Percentiles rank a stretch among this genome's conserved stretches.
Conservation (phyloP, 2,329 filamentous ascomycete genomes). For the Botrytis elliptica region DNA sequence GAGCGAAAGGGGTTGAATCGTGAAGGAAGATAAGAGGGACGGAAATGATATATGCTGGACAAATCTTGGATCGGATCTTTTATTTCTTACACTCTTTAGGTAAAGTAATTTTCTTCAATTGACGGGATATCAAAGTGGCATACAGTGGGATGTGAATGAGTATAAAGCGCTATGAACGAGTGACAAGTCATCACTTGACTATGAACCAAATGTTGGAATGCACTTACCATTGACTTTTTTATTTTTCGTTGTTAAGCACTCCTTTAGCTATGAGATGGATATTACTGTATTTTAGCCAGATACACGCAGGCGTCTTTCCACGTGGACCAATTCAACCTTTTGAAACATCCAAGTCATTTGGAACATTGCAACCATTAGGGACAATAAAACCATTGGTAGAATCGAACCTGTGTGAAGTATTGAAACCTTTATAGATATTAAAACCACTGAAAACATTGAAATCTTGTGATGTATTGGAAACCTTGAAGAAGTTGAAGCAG, state of each 20-base stretch:
- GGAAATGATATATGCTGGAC: neutral
- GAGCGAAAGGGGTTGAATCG: neutral
- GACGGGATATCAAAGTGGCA: neutral
- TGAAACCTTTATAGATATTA: neutral
- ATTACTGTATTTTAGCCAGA: neutral
- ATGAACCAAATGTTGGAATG: neutral
- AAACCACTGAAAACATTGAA: neutral
- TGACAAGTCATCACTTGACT: neutral
- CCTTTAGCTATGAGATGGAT: neutral
- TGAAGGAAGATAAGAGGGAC: neutral
- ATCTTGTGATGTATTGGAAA: neutral
- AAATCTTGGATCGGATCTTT: neutral
- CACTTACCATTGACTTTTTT: neutral
- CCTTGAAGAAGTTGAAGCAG: too few species aligned
- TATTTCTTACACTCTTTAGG: neutral
- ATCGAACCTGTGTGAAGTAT: neutral
- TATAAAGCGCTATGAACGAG: neutral
- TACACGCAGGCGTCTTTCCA: neutral
- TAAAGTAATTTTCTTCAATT: neutral
- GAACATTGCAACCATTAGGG: neutral
- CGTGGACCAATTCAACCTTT: neutral
- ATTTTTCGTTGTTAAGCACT: neutral
- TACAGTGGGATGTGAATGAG: neutral
- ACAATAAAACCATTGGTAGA: neutral
- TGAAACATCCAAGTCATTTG: neutral